These are phyloP conservation scores for Trapa incisa DNA, from an alignment of 345 rosid species.

Conservation along the genomic window DNA sequence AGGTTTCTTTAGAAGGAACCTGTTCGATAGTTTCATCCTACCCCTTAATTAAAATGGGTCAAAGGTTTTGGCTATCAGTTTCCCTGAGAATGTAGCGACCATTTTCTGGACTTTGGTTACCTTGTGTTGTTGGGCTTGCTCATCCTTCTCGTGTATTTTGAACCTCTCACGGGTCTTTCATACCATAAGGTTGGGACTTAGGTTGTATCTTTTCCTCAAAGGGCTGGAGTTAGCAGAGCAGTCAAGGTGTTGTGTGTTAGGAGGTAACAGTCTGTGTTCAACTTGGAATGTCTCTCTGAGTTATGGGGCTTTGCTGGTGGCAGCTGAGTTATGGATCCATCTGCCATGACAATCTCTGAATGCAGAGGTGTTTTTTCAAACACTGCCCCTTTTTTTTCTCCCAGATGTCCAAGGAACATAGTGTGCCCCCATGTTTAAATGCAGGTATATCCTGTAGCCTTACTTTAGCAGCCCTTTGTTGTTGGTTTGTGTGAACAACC, in stretches of 20 bases:
- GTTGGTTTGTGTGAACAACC: neutral
- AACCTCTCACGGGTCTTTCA: neutral
- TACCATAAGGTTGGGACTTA: neutral
- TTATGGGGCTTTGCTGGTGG: constrained; percentile 2
- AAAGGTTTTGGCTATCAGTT: neutral
- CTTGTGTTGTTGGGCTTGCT: constrained; percentile 1
- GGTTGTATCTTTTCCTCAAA: constrained; percentile 1
- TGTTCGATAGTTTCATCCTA: neutral
- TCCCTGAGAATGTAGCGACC: constrained; percentile 4
- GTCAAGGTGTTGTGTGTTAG: neutral
- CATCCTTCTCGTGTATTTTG: neutral
- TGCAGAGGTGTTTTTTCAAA: neutral
- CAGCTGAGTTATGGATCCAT: neutral
- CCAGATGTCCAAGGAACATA: neutral
- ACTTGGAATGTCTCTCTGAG: neutral
- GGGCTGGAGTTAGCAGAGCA: neutral
- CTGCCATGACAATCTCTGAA: constrained; percentile 1
- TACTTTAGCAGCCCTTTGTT: constrained; percentile 8
- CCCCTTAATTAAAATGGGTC: neutral
- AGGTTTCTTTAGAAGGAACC: neutral
- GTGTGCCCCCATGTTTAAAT: constrained; percentile 2
- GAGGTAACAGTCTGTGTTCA: neutral
- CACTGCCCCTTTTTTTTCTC: neutral
- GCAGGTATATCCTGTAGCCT: constrained; percentile 29
- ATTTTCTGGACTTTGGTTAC: neutral